These are phyloP conservation scores for Pseudogymnoascus sp. DNA, from an alignment of 2,329 filamentous ascomycete genomes.

Conservation along the genomic window DNA sequence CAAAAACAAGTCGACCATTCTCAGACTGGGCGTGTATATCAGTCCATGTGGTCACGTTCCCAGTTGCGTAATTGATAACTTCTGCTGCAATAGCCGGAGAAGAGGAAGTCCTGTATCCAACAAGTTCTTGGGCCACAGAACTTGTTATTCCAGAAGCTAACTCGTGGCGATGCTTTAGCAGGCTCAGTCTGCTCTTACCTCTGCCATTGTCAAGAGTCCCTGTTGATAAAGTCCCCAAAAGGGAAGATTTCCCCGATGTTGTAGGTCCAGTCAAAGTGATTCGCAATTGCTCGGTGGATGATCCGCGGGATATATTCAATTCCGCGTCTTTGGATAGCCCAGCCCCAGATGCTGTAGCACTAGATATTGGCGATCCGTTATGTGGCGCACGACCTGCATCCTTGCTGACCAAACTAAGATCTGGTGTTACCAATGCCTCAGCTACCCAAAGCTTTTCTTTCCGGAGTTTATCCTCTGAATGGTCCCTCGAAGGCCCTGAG, in stretches of 20 bases:
- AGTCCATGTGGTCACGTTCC: constrained; percentile 85
- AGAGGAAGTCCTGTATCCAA: constrained; percentile 63
- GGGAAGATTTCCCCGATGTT: constrained; percentile 84
- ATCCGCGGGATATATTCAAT: constrained; percentile 23
- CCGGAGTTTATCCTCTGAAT: constrained; percentile 21
- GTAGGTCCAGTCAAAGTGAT: constrained; percentile 85
- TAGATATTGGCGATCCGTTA: neutral
- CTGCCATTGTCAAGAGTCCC: constrained; percentile 86
- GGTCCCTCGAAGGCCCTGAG: constrained; percentile 21
- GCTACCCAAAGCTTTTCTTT: constrained; percentile 71
- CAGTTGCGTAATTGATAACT: constrained; percentile 77
- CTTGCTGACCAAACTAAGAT: constrained; percentile 40
- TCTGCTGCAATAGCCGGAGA: constrained; percentile 26
- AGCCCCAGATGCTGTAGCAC: neutral
- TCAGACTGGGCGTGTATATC: constrained; percentile 81
- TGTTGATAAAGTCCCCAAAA: constrained; percentile 82
- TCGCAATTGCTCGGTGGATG: constrained; percentile 67
- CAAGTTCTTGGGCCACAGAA: constrained; percentile 86
- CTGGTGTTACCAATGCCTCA: constrained; percentile 80
- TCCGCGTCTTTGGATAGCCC: neutral
- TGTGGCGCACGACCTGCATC: neutral
- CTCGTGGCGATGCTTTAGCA: constrained; percentile 90
- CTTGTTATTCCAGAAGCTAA: constrained; percentile 87
- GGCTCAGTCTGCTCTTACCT: constrained; percentile 79
- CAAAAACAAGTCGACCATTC: constrained; percentile 70